Evolutionary conservation across 139 green algal genomes (phyloP), one percentile per base, ranked within the genome.

Genomic region (Gonium pectorale): DNA sequence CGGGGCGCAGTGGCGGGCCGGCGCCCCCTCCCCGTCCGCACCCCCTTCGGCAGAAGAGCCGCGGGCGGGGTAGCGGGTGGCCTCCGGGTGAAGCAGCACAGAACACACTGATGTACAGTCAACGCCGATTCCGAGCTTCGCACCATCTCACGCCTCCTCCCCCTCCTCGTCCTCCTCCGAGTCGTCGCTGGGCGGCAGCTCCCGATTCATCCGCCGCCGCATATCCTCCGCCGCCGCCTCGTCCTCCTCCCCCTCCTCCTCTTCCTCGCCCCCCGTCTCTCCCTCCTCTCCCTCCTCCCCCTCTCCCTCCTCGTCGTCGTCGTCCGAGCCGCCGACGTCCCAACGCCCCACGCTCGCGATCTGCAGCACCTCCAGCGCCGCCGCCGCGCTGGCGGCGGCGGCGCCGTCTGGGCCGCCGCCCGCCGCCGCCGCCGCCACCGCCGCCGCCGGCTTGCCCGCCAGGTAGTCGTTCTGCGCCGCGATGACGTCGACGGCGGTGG

Each of bases 401-500:
- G 38, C 72, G 75, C 5, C 11, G 54, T 5, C 46, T 37, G 31
- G 63, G 81, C 74, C 69, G 67, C 35, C 52, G n/a, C n/a, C n/a
- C n/a, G n/a, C n/a, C 80, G 59, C 66, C 35, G 8, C 72, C 74
- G 49, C 66, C 43, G 3, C 67, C 77, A 29, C 63, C 52, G 59
- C 72, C 49, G 33, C 40, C 72, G 75, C 5, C 11, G 54, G 9
- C 46, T 37, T 24, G 63, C 85, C 74, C 69, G 67, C 35, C 52
- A 97, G 79, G 75, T 91, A 96, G 21, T 68, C 72, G 8, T 92
- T 89, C 89, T 99, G 97, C 33, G 93, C 91, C 22, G 74, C 85
- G 38, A 99, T 96, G 24, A 99, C 93, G 19, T 98, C 94, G 11
- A 63, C 86, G 0, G 92, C 92, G 3, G 92, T 97, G 17, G 66